Conservation (phyloP, 345 rosid species). For the Isatis tinctoria region DNA sequence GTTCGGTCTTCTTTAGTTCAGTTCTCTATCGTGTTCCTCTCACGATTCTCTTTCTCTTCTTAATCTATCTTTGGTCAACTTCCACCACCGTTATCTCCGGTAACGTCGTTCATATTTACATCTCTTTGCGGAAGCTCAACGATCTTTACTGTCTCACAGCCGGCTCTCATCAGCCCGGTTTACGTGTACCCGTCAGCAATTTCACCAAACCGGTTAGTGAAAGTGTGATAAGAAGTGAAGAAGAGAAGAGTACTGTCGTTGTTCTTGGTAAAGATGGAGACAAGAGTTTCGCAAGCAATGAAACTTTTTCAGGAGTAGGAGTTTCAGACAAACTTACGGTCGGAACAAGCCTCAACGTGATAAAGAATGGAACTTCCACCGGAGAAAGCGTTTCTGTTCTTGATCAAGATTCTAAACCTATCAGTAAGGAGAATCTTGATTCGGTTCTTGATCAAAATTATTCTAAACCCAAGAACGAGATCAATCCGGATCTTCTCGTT, state of each 20-base stretch:
- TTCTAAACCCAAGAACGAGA: neutral
- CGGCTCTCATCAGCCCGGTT: conserved; percentile 55
- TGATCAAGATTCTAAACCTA: conserved; percentile 1
- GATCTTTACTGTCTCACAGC: conserved; percentile 83
- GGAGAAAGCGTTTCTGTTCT: neutral
- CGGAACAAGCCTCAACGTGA: neutral
- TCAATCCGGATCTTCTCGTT: neutral
- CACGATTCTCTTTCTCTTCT: conserved; percentile 40
- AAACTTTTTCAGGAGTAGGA: neutral
- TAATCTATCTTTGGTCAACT: conserved; percentile 66
- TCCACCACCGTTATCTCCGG: conserved; percentile 68
- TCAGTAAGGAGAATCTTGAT: conserved; percentile 5
- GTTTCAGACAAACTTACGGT: neutral
- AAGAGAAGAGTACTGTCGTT: conserved; percentile 7
- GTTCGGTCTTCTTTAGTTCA: conserved; percentile 29
- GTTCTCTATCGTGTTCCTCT: conserved; percentile 47
- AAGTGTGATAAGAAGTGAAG: conserved; percentile 11
- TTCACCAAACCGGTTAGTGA: conserved; percentile 9
- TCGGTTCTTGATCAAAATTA: neutral
- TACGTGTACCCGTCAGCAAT: conserved; percentile 33
- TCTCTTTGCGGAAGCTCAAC: conserved; percentile 75
- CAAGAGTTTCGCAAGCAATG: neutral
- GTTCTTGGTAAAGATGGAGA: conserved; percentile 15
- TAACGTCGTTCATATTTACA: conserved; percentile 58
- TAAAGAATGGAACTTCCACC: conserved; percentile 10